These are phyloP conservation scores for Mucor velutinosus DNA, from an alignment of 371 early-diverging fungal species.

Conservation along the genomic window DNA sequence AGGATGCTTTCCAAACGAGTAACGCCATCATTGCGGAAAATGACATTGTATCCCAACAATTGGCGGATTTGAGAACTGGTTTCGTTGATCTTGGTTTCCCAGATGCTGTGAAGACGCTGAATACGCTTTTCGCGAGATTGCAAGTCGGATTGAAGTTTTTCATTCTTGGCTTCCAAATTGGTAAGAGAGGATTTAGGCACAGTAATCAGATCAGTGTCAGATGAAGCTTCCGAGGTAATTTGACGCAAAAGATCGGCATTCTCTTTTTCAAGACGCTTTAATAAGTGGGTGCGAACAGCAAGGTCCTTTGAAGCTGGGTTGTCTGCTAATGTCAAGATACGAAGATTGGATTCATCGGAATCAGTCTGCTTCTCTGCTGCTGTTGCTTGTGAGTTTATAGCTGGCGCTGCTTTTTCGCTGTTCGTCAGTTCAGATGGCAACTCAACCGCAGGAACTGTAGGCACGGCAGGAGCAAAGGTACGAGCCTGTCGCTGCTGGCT, in stretches of 20 bases:
- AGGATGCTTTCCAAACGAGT: conserved; percentile 74
- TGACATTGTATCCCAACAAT: conserved; percentile 77
- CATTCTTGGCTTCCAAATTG: conserved; percentile 60
- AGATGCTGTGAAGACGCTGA: conserved; percentile 63
- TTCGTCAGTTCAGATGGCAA: not conserved
- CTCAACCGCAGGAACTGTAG: not conserved
- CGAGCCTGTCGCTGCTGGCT: not conserved
- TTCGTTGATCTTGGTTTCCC: conserved; percentile 64
- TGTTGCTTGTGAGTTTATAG: not conserved
- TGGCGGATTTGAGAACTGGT: conserved; percentile 50
- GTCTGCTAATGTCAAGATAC: conserved; percentile 70
- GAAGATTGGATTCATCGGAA: not conserved
- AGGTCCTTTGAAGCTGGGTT: conserved; percentile 73
- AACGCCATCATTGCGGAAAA: conserved; percentile 67
- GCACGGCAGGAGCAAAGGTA: not conserved
- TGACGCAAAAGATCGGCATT: conserved; percentile 35
- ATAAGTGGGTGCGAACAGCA: conserved; percentile 64
- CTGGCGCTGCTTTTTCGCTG: not conserved
- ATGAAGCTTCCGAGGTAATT: conserved; percentile 14
- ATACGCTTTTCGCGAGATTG: conserved; percentile 65
- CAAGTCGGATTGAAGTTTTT: conserved; percentile 40
- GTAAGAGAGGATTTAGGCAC: conserved; percentile 59
- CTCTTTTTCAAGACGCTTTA: conserved; percentile 63
- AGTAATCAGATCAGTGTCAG: conserved; percentile 26
- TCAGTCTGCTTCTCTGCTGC: not conserved